A percentile compares a stretch with the other conserved stretches of the same genome.
Conservation (phyloP, 2,329 filamentous ascomycete species). For the Fusarium anthophilum region DNA sequence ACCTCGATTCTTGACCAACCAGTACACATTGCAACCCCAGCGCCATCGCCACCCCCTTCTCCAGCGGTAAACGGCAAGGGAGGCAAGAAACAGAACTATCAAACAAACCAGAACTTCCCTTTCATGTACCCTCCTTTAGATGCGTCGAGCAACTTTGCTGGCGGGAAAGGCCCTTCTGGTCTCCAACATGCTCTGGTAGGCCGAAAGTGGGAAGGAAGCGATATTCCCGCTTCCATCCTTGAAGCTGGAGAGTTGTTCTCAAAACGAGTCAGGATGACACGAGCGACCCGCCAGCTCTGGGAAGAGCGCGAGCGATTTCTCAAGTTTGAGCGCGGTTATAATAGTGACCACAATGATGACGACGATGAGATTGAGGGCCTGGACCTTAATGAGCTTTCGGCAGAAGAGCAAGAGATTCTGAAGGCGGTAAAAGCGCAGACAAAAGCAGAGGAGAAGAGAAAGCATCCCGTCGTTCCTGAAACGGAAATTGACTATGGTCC, state of each 20-base stretch:
- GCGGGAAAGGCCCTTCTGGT: constrained; percentile 86
- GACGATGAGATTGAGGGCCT: constrained; percentile 59
- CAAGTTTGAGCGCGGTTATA: constrained; percentile 92
- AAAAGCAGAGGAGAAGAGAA: constrained; percentile 40
- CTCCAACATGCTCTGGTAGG: constrained; percentile 83
- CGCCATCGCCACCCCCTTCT: constrained; percentile 93
- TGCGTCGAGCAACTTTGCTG: constrained; percentile 85
- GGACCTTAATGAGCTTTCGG: constrained; percentile 55
- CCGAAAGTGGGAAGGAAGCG: constrained; percentile 90
- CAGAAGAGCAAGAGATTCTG: constrained; percentile 53
- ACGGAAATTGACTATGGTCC: constrained; percentile 58
- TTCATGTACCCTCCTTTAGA: constrained; percentile 97
- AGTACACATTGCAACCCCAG: constrained; percentile 98
- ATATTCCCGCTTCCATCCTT: constrained; percentile 92
- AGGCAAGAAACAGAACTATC: constrained; percentile 98
- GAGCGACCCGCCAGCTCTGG: constrained; percentile 93
- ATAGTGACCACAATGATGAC: constrained; percentile 57
- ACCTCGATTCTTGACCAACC: constrained; percentile 92
- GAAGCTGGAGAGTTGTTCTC: constrained; percentile 95
- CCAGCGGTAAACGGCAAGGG: constrained; percentile 88
- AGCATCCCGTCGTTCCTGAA: constrained; percentile 29
- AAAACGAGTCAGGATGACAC: constrained; percentile 87
- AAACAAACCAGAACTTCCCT: constrained; percentile 98
- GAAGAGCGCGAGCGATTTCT: constrained; percentile 91
- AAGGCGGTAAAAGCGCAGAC: constrained; percentile 53